Base-by-base conservation (phyloP, 768 basidiomycete genomes). In the Boletellus emodensis region DNA sequence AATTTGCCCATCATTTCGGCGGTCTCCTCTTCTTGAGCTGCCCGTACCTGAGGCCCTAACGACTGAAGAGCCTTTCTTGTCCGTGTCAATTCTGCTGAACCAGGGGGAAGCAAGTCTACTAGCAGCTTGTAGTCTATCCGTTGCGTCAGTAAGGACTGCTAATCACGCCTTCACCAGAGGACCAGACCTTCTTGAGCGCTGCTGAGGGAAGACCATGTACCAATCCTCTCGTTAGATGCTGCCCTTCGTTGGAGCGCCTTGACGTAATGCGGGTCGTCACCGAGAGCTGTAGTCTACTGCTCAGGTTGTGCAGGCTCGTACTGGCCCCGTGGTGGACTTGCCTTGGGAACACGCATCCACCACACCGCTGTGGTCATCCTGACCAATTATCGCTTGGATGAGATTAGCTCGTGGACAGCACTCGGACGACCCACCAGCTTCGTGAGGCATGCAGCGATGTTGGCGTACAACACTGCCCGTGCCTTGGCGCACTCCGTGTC, bases 191-290 rank as follows among this genome's bases (percentile, higher is more conserved):
- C 87, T 72, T 93, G 83, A 11, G 90, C 90, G 22, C 84, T 74
- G 7, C 81, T 76, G 9, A 98, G 75, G 7, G 89, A 85, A 8
- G 89, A 78, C 94, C 94, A 98, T 10, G 87, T 82, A 52, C 76
- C 75, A 24, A 98, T 71, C 38, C 75, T 72, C 54, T 94, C 92
- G 63, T 93, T 95, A 7, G 89, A 90, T 18, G 78, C 62, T 12
- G 94, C 94, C n/a, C 96, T 82, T 58, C 96, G 74, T 62, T 92
- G 90, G 6, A 96, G 72, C 1, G 87, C 94, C 69, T 95, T 97
- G 57, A 87, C 66, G 63, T 98, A 95, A 18, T 71, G 65, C 11
- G 93, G 87, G 60, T 96, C 89, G 60, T 97, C 90, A 30, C 76
- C 68, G n/a, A 99, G 75, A 22, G 94, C 93, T 94, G 61, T 34